Base-by-base conservation (phyloP, 2,329 filamentous ascomycete species). In the Aspergillus chevalieri region DNA sequence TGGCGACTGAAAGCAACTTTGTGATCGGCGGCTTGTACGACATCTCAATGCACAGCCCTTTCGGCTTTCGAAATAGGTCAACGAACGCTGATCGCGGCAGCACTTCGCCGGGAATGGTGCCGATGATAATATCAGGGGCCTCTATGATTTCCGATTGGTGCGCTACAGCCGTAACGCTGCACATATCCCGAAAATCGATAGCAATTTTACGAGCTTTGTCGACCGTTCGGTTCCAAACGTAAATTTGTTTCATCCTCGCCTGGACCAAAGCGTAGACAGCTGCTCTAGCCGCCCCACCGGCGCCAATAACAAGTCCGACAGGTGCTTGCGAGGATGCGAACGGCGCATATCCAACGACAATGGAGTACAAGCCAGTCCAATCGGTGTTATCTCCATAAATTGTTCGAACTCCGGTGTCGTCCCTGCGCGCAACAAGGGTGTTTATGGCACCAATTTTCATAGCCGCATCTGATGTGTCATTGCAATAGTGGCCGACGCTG, bases 11-110 rank as follows among this genome's bases (percentile, higher is more conserved):
- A 34, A 57, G 44, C 6, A 56, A 55, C 1, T 52, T 54, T 9
- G 44, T 60, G 19, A 56, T 47, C n/a, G 55, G 53, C 14, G 56
- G 56, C 42, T 61, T 56, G 43, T 61, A 62, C 7, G 55, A 47
- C 53, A 61, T 61, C 15, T 63, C 58, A 38, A 57, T 50, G 30
- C 54, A 57, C 15, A 59, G 44, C 10, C 53, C 52, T 3, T 34
- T 43, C 22, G 14, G 8, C 8, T 28, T 3, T 6, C 47, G 50
- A 24, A 61, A 54, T 4, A 59, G 49, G 3, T 43, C 6, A 36
- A 38, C 26, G 33, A 61, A 60, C 19, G 54, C 52, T 26, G 47
- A 45, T 39, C 56, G 57, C 1, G 33, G 47, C 1, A 56, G 52
- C 3, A 43, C 50, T 3, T 59, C 50, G 7, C 53, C 59, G 3